Conservation (phyloP, 371 early-diverging fungal species). For the Syncephalastrum sp. region DNA sequence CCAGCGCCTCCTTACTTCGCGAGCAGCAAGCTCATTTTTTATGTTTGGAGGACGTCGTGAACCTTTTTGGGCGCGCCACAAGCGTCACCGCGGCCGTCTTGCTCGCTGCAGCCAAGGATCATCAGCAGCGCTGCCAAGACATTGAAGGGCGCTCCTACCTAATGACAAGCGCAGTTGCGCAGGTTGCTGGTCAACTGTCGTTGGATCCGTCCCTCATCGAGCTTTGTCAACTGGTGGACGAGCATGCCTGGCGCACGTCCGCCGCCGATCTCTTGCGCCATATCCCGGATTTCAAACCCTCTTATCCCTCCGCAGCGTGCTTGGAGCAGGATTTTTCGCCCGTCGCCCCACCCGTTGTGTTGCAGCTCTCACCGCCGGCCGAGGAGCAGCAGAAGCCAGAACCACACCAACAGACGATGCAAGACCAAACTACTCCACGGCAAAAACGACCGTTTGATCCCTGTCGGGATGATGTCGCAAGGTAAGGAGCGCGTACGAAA, state of each 20-base stretch:
- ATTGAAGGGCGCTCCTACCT: slow-evolving; percentile 13
- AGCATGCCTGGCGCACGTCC: slow-evolving; percentile 4
- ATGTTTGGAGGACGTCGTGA: slow-evolving; percentile 20
- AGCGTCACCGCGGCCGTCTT: too few relatives aligned
- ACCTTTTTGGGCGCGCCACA: slow-evolving; percentile 4
- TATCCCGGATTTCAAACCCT: slow-evolving; percentile 7
- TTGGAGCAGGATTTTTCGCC: too few relatives aligned
- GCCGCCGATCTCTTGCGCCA: slow-evolving; percentile 5
- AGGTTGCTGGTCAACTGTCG: slow-evolving; percentile 7
- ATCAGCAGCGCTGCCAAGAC: slow-evolving; percentile 5
- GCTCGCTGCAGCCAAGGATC: slow-evolving; percentile 11
- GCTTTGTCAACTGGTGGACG: slow-evolving; percentile 16
- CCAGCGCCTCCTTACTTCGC: background rate
- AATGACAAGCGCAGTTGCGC: slow-evolving; percentile 16
- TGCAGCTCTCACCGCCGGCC: slow-evolving; percentile 6
- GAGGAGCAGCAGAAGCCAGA: slow-evolving; percentile 3
- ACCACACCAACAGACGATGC: background rate
- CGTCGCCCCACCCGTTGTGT: background rate
- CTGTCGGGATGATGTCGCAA: slow-evolving; percentile 18
- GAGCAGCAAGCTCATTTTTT: slow-evolving; percentile 10
- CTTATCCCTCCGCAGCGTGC: background rate
- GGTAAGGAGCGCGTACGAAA: slow-evolving; percentile 8
- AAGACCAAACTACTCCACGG: too few relatives aligned
- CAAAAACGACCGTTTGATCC: slow-evolving; percentile 11
- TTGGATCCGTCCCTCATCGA: slow-evolving; percentile 11